Evolutionary conservation across 805 yeast species (phyloP), one percentile per base, ranked within the genome.

Genomic region (Tetrapisispora iriomotensis): DNA sequence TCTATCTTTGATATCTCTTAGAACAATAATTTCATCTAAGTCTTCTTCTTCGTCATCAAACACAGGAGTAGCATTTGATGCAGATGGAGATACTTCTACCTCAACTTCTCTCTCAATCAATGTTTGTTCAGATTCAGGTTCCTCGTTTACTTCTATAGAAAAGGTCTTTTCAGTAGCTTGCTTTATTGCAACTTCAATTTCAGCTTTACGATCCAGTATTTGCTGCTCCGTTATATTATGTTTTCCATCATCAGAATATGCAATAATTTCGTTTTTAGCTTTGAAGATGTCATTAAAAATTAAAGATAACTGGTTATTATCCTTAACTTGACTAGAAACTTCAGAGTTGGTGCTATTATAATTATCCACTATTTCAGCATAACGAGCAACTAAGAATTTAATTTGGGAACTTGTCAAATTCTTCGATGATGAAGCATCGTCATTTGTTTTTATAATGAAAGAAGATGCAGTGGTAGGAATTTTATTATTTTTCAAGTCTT

Each of bases 1-100:
- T 38, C 44, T 51, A 14, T 41, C 44, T 36, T 39, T 51, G 9
- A 42, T 46, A 29, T 51, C 58, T 32, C 65, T 64, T 36, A 72
- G 53, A 1, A 71, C 63, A 19, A 71, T 59, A 17, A 72, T 51
- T 37, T 70, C 74, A 40, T 64, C 61, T 34, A 45, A 39, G 41
- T 52, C 54, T 27, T 54, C 58, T 14, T 22, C 18, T 23, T 36
- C 29, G 8, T 30, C 38, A 7, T 14, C 21, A 6, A 5, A 13
- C 3, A 19, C 15, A 3, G 4, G 13, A 2, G 22, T 12, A 4
- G 23, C 4, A 24, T 14, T 21, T 8, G 4, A 17, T 21, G 8
- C 14, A 22, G 28, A 3, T 19, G 33, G 22, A n/a, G n/a, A n/a
- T 18, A 26, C 14, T 13, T 26, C 14, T 8, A 22, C 34, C n/a